Evolutionary conservation across 805 yeast genomes (phyloP), one percentile per base, ranked within the genome.

Genomic region (Priceomyces carsonii): DNA sequence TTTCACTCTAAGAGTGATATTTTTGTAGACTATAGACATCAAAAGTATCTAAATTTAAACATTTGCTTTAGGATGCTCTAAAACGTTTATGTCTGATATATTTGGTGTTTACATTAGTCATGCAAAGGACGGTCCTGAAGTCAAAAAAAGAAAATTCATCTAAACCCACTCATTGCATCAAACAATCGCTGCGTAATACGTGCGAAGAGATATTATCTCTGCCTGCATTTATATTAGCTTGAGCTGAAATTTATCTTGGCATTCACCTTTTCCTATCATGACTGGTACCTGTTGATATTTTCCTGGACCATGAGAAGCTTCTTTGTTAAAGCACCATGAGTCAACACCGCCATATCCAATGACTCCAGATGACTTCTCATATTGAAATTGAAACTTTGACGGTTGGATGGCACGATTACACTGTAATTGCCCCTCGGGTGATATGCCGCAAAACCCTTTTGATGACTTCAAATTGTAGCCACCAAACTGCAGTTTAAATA

Each of bases 391-490:
- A 35, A 26, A 43, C 25, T 43, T 44, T 7, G 51, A 40, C 5
- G 50, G 48, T 15, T 41, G 42, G 25, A 35, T 37, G 8, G 39
- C 30, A 14, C 44, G 44, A 27, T 47, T 45, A 35, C 64, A 59
- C 9, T 39, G 44, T 22, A 57, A 43, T 19, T 46, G 43, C 3
- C 46, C 50, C 19, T 40, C 31, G 12, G 35, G 27, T 18, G 47
- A 51, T 5, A 81, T 44, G 2, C 79, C 82, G 63, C 97, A 90
- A 41, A 67, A 75, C 0, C 97, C 97, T 48, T 75, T 79, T 25
- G 86, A 77, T 1, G 93, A 75, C 40, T 71, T 71, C 29, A 90
- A 52, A 38, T 79, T 74, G 49, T 77, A 75, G n/a, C 93, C 93
- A 3, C 93, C 93, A 58, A 78, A 79, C 21, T 75, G 73, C 20